Evolutionary conservation across 768 basidiomycete species (phyloP).

Genomic region (Cystobasidium ongulense): DNA sequence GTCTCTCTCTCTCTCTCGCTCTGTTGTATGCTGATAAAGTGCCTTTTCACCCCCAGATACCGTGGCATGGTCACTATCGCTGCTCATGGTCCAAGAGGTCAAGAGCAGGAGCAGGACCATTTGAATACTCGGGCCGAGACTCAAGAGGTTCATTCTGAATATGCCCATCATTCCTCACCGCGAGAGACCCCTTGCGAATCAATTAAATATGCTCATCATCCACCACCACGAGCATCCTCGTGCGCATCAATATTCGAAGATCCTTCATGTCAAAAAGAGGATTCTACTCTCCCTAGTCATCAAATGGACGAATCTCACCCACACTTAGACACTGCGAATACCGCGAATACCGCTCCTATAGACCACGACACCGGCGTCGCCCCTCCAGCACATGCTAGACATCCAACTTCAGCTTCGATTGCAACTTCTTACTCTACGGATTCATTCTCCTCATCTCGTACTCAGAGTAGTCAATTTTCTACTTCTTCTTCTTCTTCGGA

Average conservation of each 20-base stretch:
- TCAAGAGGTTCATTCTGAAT: neutral
- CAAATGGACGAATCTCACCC: slow-evolving; percentile 33
- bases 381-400: slow-evolving; percentile 27
- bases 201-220: too few relatives aligned
- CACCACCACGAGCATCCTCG: neutral
- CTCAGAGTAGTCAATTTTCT: slow-evolving; percentile 38
- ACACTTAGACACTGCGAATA: neutral
- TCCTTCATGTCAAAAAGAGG: neutral
- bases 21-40: neutral
- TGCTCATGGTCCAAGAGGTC: neutral
- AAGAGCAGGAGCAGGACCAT: neutral
- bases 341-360: neutral
- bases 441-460: slow-evolving; percentile 33
- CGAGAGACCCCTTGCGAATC: too few relatives aligned
- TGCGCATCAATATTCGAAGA: neutral
- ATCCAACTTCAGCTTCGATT: slow-evolving; percentile 29
- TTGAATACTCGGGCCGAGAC: neutral
- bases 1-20: neutral
- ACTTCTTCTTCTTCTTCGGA: slow-evolving; percentile 44
- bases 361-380: too few relatives aligned
- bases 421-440: slow-evolving; percentile 29
- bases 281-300: slow-evolving; percentile 38
- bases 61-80: slow-evolving; percentile 2
- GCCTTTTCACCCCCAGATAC: neutral
- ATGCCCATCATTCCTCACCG: neutral